Evolutionary conservation across 257 asterid species (phyloP), one percentile per base, ranked within the genome.

Genomic region (Rubia yunnanensis): DNA sequence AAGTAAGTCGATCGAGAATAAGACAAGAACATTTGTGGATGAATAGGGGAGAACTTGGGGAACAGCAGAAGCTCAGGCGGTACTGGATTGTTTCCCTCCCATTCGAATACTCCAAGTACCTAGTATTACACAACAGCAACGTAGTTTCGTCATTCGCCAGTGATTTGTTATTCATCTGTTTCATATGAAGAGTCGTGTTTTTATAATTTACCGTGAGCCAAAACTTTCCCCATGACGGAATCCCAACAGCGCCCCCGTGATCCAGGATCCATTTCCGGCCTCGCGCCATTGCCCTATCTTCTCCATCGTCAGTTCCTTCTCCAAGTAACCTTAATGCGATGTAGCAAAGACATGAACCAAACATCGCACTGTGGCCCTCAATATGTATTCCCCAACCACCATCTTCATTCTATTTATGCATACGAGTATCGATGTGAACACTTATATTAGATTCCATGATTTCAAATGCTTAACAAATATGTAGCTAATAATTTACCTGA

Each of bases 31-130:
- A 86, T 82, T 23, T 78, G 80, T 77, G 91, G 88, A 76, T 80
- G 84, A 15, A 76, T 38, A 1, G 87, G 87, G 15, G 59, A 68
- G 6, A 55, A 11, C 3, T 66, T 52, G 7, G 89, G 89, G 22
- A 85, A 59, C 26, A 85, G 73, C 89, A 84, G 81, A n/a, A 83
- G 63, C 39, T 85, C 92, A 8, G 89, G 92, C 18, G 87, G 85
- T 67, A 85, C 10, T 5, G 92, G 89, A 59, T 85, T 85, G 71
- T 74, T 67, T 10, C 86, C 84, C 7, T 65, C 75, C 91, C 88
- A 82, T 38, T 82, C 87, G 36, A 77, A 79, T 31, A 73, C 68
- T 27, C 87, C 90, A 46, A 84, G 67, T 35, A 84, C 79, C 90
- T 80, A 38, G 39, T 7, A 3, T 7, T 8, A 39, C 7, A 39